phyloP scores from a whole-genome alignment of 768 basidiomycete species.

The Tricholoma terreum region DNA sequence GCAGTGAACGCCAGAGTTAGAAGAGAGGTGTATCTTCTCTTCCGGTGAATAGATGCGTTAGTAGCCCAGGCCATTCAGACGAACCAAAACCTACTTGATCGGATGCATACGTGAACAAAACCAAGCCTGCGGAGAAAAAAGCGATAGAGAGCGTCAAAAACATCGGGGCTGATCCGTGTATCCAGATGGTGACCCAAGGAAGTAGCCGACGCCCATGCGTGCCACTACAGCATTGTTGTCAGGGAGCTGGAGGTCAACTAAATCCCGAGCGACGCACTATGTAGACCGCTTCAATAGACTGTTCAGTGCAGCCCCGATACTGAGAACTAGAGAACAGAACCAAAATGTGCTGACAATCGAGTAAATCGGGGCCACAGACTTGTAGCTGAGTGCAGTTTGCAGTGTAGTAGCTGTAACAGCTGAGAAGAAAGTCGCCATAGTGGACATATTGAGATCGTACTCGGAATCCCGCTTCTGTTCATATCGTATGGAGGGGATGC shows the following conservation, averaged over 20 bases:
- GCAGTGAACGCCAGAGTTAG: conserved; percentile 5
- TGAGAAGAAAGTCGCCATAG: conserved; percentile 22
- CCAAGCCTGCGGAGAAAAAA: conserved; percentile 8
- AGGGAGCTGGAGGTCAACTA: not conserved
- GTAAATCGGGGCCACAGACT: not conserved
- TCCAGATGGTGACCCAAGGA: conserved; percentile 5
- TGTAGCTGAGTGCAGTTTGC: conserved; percentile 12
- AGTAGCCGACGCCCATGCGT: conserved; percentile 5
- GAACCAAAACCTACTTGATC: not conserved
- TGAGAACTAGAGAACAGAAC: too few species aligned
- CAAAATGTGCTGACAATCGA: conserved; percentile 13
- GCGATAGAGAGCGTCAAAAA: conserved; percentile 8
- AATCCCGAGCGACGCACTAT: conserved; percentile 9
- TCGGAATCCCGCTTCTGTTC: conserved; percentile 12
- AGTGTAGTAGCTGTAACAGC: too few species aligned
- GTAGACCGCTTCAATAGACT: conserved; percentile 17
- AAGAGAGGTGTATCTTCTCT: conserved; percentile 1
- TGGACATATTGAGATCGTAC: conserved; percentile 8
- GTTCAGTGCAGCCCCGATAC: too few species aligned
- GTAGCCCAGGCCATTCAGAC: not conserved
- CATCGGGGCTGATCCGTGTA: conserved; percentile 7
- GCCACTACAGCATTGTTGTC: conserved; percentile 1
- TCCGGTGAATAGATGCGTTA: not conserved
- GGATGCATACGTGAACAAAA: conserved; percentile 7
- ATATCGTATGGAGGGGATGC: conserved; percentile 10